Evolutionary conservation across 140 eudicot species (phyloP), one percentile per base, ranked within the genome.

Genomic region (Ambrosia hybrid): DNA sequence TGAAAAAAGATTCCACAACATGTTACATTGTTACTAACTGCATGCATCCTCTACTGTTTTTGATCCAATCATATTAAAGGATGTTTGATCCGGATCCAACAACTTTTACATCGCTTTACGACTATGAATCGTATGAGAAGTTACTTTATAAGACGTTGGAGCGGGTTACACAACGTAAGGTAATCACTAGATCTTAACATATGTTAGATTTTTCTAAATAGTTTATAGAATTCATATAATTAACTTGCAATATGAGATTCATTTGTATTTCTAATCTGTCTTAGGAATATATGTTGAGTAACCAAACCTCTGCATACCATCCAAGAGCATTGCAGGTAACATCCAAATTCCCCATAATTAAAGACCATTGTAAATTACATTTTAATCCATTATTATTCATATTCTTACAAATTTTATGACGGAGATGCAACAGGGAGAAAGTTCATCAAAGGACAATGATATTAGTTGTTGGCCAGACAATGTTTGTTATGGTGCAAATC

Each of bases 41-140:
- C 30, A 62, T 36, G 2, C 4, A n/a, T 62, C 68, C 48, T 49
- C 51, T 72, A 67, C 9, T 46, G 57, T 58, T 67, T 43, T 56
- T 67, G 43, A 36, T 49, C 34, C 58, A 78, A 51, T 61, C 39
- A 26, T 37, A 62, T 62, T 16, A 38, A 68, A 86, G 96, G 78
- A 79, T 79, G 71, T 87, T 79, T 52, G 96, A 89, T 76, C 94
- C 91, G 39, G 88, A 87, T 55, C 82, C 83, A 45, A 80, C 67
- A 30, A 79, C 68, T 30, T 80, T 87, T 67, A 77, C 90, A 41
- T 74, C 90, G 26, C 46, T 80, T 34, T 83, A 60, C n/a, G 96
- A 89, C 34, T 79, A 80, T 52, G 80, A 89, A 70, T 72, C 84
- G 5, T 80, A 86, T n/a, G 96, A 89, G 73, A 80, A 80, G 62